Conservation (phyloP, 176 grass and related monocot species). For the Triticum urartu region DNA sequence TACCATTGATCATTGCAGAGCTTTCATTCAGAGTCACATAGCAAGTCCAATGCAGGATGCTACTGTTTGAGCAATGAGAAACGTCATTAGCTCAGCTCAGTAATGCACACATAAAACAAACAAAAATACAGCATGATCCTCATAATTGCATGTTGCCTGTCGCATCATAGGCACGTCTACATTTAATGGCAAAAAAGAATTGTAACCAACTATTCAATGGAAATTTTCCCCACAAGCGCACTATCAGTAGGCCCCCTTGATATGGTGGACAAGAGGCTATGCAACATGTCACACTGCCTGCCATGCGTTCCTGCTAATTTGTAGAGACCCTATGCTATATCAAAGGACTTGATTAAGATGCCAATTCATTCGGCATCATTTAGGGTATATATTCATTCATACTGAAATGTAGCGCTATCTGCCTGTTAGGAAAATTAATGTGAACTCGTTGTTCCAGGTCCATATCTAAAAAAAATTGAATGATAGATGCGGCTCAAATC, state of each 20-base stretch:
- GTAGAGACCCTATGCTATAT: background rate
- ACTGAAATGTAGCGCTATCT: conserved; percentile 12
- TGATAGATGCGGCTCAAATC: background rate
- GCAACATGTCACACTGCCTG: background rate
- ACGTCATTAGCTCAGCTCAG: background rate
- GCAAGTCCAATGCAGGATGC: background rate
- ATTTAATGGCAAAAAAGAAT: conserved; percentile 15
- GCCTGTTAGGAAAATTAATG: background rate
- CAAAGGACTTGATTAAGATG: background rate
- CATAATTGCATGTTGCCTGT: background rate
- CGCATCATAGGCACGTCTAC: conserved; percentile 4
- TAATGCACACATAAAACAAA: background rate
- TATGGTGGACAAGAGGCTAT: conserved; percentile 20
- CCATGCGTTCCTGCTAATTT: background rate
- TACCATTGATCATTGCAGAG: background rate
- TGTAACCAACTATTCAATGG: conserved; percentile 40
- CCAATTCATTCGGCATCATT: background rate
- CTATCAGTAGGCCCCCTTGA: background rate
- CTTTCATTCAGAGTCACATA: background rate
- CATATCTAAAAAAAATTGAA: background rate
- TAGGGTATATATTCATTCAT: background rate
- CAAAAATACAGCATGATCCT: background rate
- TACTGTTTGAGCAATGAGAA: background rate
- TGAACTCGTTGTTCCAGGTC: background rate
- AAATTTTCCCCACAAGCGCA: background rate